Evolutionary conservation across 495 filamentous ascomycete genomes (phyloP).

Genomic region (Tuber borchii): DNA sequence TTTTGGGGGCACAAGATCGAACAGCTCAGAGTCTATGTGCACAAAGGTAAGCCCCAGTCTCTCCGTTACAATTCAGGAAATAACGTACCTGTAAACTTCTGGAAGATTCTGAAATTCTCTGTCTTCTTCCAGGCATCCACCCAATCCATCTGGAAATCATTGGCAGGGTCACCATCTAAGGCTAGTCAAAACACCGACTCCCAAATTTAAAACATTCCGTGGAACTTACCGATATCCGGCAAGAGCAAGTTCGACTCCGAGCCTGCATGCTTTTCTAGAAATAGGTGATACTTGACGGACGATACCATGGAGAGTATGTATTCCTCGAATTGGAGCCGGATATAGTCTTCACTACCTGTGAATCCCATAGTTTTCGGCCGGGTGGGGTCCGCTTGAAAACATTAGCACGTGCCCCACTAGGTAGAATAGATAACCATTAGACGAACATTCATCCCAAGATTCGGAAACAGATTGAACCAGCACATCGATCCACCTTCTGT

Average conservation of each 20-base stretch:
- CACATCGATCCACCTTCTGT: conserved; percentile 94
- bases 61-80: neutral
- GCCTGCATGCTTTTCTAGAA: conserved; percentile 57
- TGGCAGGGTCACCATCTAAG: conserved; percentile 72
- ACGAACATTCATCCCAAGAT: conserved; percentile 75
- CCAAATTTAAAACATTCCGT: neutral
- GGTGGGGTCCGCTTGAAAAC: conserved; percentile 58
- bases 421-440: neutral
- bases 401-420: conserved; percentile 4
- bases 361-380: conserved; percentile 91
- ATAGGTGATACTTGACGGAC: conserved; percentile 79
- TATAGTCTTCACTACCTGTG: conserved; percentile 95
- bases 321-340: conserved; percentile 94
- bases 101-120: conserved; percentile 81
- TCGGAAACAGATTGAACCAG: conserved; percentile 88
- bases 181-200: conserved; percentile 7
- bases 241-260: conserved; percentile 54
- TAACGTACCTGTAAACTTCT: conserved; percentile 51
- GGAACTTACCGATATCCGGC: conserved; percentile 49
- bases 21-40: conserved; percentile 72
- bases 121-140: conserved; percentile 74
- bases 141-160: conserved; percentile 73
- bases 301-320: conserved; percentile 87
- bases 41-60: conserved; percentile 17
- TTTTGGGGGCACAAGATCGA: conserved; percentile 84